Base-by-base conservation (phyloP, 805 yeast species). In the Kregervanrija pseudodelftensis region DNA sequence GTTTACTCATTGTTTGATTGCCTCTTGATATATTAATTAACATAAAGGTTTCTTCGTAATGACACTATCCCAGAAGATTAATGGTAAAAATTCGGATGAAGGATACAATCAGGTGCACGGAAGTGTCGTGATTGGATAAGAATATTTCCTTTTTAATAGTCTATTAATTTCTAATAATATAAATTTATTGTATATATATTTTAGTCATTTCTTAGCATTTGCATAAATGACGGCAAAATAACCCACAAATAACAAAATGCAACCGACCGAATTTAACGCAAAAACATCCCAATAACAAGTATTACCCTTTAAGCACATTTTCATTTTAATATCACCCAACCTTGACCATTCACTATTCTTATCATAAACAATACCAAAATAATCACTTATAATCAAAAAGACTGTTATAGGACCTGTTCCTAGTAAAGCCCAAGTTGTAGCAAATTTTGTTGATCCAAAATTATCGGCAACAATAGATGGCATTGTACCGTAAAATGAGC, bases 391-490 rank as follows among this genome's bases (percentile, higher is more conserved):
- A 2, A 68, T 41, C 52, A 75, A 77, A 36, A 84, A 72, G 0
- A 76, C 65, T 4, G 77, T 38, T 15, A 82, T 63, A 1, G 88
- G 87, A 8, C 90, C 90, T 0, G 88, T 79, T 17, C 89, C 81
- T 12, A 79, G 63, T 36, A 84, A 63, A 0, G 91, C 88, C 91
- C 93, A 85, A 1, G 82, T 71, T 0, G 90, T 82, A 16, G 88
- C 79, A 58, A 82, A 85, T 0, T 79, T 73, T 7, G 64, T 69
- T 0, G 85, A 73, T 2, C 90, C 90, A 64, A 82, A 83, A 11
- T 70, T 66, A 50, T 85, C 95, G 0, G 89, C 89, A 30, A 83
- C 70, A 2, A 82, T 71, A 1, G 90, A 83, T 3, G 95, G 95
- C 58, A 80, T 80, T 0, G 82, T 76, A 0, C 91, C 91, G 64